Evolutionary conservation across 805 yeast genomes (phyloP).

Genomic region (Candida piceae): DNA sequence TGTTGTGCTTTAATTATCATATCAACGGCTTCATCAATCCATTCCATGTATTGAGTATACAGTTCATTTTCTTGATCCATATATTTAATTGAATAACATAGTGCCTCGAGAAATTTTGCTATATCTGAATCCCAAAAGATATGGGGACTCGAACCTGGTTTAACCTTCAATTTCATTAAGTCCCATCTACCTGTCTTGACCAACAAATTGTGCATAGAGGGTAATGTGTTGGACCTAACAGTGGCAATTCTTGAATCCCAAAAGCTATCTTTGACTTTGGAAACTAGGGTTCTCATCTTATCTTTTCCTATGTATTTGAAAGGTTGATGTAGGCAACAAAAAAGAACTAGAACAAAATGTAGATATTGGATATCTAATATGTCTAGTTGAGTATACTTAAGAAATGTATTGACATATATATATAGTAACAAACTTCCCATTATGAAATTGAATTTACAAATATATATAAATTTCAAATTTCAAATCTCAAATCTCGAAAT

Average conservation of each 20-base stretch:
- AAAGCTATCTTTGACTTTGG: slow-evolving; percentile 4
- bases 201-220: slow-evolving; percentile 17
- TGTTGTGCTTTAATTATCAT: slow-evolving; percentile 20
- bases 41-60: slow-evolving; percentile 5
- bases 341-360: too few species aligned
- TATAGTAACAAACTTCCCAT: too few species aligned
- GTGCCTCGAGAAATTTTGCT: slow-evolving; percentile 22
- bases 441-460: too few species aligned
- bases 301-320: too few species aligned
- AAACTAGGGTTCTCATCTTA: too few species aligned
- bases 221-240: slow-evolving; percentile 14
- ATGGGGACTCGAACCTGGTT: slow-evolving; percentile 11
- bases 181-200: slow-evolving; percentile 23
- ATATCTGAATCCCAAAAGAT: slow-evolving; percentile 27
- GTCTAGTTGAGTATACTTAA: too few species aligned
- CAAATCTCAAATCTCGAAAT: too few species aligned
- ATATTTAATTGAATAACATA: slow-evolving; percentile 17
- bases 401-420: too few species aligned
- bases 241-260: slow-evolving; percentile 15
- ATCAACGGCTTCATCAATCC: slow-evolving; percentile 17
- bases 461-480: too few species aligned
- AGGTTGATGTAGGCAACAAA: too few species aligned
- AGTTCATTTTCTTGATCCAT: slow-evolving; percentile 3
- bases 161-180: slow-evolving; percentile 9
- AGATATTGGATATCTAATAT: too few species aligned